These are phyloP conservation scores for Ogataea angusta DNA, from an alignment of 805 yeast genomes.

Conservation along the genomic window DNA sequence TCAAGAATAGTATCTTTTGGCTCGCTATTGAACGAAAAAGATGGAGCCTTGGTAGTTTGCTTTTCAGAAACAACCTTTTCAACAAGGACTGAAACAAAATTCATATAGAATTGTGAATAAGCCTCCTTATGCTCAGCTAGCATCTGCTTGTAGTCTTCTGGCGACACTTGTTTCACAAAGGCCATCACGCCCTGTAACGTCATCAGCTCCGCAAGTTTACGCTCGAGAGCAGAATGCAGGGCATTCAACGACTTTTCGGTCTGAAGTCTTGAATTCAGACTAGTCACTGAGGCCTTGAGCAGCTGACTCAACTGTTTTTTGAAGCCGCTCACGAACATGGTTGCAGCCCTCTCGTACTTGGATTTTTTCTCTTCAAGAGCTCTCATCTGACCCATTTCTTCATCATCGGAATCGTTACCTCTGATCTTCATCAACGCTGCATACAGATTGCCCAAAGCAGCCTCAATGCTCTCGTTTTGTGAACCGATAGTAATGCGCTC, in stretches of 20 bases:
- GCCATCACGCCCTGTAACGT: slow-evolving; percentile 48
- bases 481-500: slow-evolving; percentile 49
- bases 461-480: slow-evolving; percentile 47
- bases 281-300: slow-evolving; percentile 26
- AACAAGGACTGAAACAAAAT: slow-evolving; percentile 23
- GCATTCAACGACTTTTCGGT: slow-evolving; percentile 8
- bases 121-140: slow-evolving; percentile 37
- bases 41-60: background rate
- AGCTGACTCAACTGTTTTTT: slow-evolving; percentile 28
- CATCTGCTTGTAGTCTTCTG: slow-evolving; percentile 42
- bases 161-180: slow-evolving; percentile 58
- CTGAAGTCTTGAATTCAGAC: slow-evolving; percentile 31
- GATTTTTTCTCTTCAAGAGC: slow-evolving; percentile 67
- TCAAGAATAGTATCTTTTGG: slow-evolving; percentile 23
- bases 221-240: slow-evolving; percentile 15
- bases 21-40: slow-evolving; percentile 21
- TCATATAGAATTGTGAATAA: slow-evolving; percentile 28
- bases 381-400: slow-evolving; percentile 58
- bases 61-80: slow-evolving; percentile 16
- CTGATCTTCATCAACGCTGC: slow-evolving; percentile 64
- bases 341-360: slow-evolving; percentile 55
- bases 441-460: slow-evolving; percentile 51
- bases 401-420: slow-evolving; percentile 42
- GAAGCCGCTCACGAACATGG: slow-evolving; percentile 47
- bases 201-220: slow-evolving; percentile 38